Percentiles rank a stretch among this genome's conserved stretches.
These are phyloP conservation scores for Apodospora peruviana DNA, from an alignment of 495 filamentous ascomycete species.

Conservation along the genomic window DNA sequence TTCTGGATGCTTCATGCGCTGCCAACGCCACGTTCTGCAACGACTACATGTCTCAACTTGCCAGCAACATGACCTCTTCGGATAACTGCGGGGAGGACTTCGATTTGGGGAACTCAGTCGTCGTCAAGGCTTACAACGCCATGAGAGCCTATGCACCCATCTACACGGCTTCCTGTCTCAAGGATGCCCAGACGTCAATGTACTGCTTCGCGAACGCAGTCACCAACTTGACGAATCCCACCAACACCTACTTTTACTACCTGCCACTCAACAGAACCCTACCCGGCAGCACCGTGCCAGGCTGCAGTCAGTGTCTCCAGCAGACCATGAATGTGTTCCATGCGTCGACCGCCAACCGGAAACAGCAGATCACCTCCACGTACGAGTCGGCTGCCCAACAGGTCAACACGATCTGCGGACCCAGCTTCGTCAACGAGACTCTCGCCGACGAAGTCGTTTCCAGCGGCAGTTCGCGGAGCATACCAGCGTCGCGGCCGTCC, in stretches of 20 bases:
- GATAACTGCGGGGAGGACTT: constrained; percentile 70
- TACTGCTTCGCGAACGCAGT: constrained; percentile 84
- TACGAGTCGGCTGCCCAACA: constrained; percentile 60
- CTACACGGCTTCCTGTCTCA: constrained; percentile 73
- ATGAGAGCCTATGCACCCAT: constrained; percentile 66
- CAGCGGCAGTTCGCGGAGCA: not conserved
- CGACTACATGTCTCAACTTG: constrained; percentile 52
- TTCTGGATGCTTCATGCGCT: constrained; percentile 66
- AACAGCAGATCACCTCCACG: constrained; percentile 49
- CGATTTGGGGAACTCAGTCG: constrained; percentile 56
- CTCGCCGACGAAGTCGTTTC: constrained; percentile 38
- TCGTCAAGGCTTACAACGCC: constrained; percentile 60
- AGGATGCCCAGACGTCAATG: constrained; percentile 44
- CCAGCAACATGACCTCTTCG: constrained; percentile 48
- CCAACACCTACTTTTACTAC: constrained; percentile 74
- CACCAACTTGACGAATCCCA: constrained; percentile 61
- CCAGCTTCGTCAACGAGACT: constrained; percentile 54
- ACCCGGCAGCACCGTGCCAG: constrained; percentile 55
- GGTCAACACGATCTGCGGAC: constrained; percentile 62
- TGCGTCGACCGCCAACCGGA: constrained; percentile 51
- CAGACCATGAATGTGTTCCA: constrained; percentile 67
- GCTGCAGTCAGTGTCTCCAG: constrained; percentile 63
- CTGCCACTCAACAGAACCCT: constrained; percentile 72
- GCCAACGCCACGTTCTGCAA: constrained; percentile 56
- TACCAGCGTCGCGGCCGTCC: no score